A percentile compares a stretch with the other conserved stretches of the same genome.
Evolutionary conservation across 177 flowering plant species (phyloP).

Genomic region (Vitis hybrid): DNA sequence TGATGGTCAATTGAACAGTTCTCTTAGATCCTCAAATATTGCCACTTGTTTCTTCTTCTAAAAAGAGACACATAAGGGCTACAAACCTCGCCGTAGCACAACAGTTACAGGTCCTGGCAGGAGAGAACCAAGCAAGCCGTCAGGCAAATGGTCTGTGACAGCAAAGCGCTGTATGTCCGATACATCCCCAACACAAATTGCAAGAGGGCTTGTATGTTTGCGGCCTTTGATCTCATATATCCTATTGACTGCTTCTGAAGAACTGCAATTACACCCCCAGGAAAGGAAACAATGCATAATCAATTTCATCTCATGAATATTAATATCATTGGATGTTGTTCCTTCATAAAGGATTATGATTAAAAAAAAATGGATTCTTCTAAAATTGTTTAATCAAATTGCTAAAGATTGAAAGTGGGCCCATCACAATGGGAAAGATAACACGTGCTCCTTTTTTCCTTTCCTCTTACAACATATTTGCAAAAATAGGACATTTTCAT

Average conservation of each 20-base stretch:
- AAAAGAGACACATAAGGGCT: neutral
- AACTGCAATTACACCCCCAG: constrained; percentile 44
- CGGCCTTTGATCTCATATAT: constrained; percentile 98
- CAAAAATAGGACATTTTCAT: too few relatives aligned
- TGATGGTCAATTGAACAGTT: neutral
- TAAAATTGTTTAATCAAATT: too few relatives aligned
- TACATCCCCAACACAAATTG: constrained; percentile 95
- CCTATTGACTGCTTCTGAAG: constrained; percentile 77
- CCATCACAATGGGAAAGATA: too few relatives aligned
- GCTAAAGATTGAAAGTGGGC: too few relatives aligned
- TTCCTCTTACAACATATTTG: too few relatives aligned
- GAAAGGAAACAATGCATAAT: constrained; percentile 3
- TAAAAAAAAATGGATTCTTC: too few relatives aligned
- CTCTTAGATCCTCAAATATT: neutral
- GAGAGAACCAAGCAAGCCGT: constrained; percentile 74
- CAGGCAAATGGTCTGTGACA: constrained; percentile 72
- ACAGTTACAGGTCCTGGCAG: constrained; percentile 98
- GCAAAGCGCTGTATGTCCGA: constrained; percentile 76
- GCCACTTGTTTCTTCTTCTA: neutral
- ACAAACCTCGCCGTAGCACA: constrained; percentile 73
- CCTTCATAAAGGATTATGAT: too few relatives aligned
- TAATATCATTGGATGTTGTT: too few relatives aligned
- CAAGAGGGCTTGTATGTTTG: constrained; percentile 83
- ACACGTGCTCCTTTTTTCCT: too few relatives aligned
- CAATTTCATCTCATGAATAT: too few relatives aligned